A percentile compares a stretch with the other conserved stretches of the same genome.
Conservation (phyloP, 495 filamentous ascomycete species). For the Neurospora discreta region DNA sequence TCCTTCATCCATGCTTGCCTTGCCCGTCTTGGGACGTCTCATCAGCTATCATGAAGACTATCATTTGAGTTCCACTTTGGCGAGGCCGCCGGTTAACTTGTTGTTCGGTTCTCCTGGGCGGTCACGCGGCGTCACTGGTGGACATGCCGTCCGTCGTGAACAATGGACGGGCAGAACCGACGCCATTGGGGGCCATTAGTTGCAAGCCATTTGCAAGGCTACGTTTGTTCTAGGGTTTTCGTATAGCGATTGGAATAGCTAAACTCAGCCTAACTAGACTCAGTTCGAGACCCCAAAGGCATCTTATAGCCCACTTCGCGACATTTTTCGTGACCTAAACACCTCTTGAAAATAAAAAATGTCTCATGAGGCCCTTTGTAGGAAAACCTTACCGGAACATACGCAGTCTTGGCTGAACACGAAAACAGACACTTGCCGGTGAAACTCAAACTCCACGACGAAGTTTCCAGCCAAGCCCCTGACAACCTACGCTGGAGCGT, state of each 20-base stretch:
- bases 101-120: neutral
- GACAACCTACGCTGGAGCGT: neutral
- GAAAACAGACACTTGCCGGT: neutral
- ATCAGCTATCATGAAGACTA: neutral
- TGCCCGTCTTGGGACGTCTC: neutral
- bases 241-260: too few species aligned
- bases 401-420: neutral
- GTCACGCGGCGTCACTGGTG: neutral
- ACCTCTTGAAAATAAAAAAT: too few species aligned
- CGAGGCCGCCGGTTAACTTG: neutral
- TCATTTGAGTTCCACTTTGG: neutral
- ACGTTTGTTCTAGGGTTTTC: too few species aligned
- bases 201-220: neutral
- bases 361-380: too few species aligned
- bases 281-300: too few species aligned
- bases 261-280: too few species aligned
- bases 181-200: neutral
- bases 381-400: too few species aligned
- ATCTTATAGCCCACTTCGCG: too few species aligned
- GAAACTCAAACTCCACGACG: neutral
- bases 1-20: neutral
- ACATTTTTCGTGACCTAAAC: too few species aligned
- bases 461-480: neutral
- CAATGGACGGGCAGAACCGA: neutral
- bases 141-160: neutral